These are phyloP conservation scores for Mortierella sp. DNA, from an alignment of 371 early-diverging fungal species.

Conservation along the genomic window DNA sequence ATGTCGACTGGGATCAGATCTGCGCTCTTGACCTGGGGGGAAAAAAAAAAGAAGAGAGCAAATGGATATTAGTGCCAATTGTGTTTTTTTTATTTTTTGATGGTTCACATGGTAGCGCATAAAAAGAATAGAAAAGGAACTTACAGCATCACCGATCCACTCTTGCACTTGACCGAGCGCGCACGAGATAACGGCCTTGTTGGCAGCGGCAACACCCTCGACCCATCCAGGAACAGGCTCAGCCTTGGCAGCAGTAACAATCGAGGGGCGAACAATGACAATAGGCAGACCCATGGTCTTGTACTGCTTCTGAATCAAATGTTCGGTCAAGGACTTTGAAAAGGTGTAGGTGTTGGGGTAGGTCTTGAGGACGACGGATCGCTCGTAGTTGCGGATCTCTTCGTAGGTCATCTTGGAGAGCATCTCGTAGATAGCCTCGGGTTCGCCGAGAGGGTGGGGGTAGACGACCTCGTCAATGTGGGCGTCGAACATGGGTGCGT, in stretches of 20 bases:
- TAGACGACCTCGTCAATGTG: slow-evolving; percentile 63
- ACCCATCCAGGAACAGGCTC: slow-evolving; percentile 79
- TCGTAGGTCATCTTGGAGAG: slow-evolving; percentile 63
- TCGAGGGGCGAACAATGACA: slow-evolving; percentile 67
- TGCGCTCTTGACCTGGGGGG: slow-evolving; percentile 58
- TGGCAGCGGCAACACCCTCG: slow-evolving; percentile 72
- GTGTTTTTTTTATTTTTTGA: background rate
- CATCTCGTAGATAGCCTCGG: slow-evolving; percentile 63
- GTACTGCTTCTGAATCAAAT: slow-evolving; percentile 63
- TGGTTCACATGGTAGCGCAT: background rate
- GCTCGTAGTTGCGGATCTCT: slow-evolving; percentile 42
- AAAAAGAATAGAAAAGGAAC: background rate
- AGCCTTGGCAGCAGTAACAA: slow-evolving; percentile 65
- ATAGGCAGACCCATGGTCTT: slow-evolving; percentile 61
- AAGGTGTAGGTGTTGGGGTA: slow-evolving; percentile 70
- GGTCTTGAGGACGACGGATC: slow-evolving; percentile 44
- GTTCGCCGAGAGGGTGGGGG: slow-evolving; percentile 65
- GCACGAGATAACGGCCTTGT: slow-evolving; percentile 56
- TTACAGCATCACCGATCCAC: slow-evolving; percentile 45
- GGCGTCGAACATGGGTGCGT: slow-evolving; percentile 61
- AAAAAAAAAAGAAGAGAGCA: slow-evolving; percentile 14
- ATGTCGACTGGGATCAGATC: slow-evolving; percentile 72
- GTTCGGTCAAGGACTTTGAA: slow-evolving; percentile 71
- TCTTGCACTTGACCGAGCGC: slow-evolving; percentile 52
- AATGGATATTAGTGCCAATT: background rate